A percentile compares a stretch with the other conserved stretches of the same genome.
Evolutionary conservation across 495 filamentous ascomycete genomes (phyloP).

Genomic region (Paragyromitra xinjiangensis): DNA sequence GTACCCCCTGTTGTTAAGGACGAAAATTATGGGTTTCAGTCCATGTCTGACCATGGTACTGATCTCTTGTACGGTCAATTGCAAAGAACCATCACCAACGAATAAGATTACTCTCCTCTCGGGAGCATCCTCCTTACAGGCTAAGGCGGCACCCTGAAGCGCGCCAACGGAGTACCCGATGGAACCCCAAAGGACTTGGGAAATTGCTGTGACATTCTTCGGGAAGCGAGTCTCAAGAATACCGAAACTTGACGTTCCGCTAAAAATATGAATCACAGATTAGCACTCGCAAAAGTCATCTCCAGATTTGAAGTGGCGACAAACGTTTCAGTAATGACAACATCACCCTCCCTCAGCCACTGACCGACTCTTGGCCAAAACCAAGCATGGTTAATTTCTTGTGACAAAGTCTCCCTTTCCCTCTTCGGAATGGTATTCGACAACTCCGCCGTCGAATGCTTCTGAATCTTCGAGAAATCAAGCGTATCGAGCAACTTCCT

Average conservation of each 20-base stretch:
- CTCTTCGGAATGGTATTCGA: constrained; percentile 68
- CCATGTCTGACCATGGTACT: constrained; percentile 83
- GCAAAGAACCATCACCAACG: constrained; percentile 86
- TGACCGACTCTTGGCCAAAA: constrained; percentile 84
- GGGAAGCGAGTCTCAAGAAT: constrained; percentile 90
- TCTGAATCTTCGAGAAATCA: constrained; percentile 66
- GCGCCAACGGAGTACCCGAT: constrained; percentile 86
- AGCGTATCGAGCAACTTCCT: constrained; percentile 72
- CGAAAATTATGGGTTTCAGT: constrained; percentile 80
- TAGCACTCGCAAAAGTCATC: constrained; percentile 1
- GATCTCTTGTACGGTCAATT: constrained; percentile 85
- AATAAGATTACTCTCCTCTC: constrained; percentile 77
- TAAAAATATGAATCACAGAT: constrained; percentile 5
- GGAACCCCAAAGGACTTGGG: constrained; percentile 87
- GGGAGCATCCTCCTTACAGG: constrained; percentile 66
- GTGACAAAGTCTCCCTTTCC: constrained; percentile 61
- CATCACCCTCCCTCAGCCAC: constrained; percentile 77
- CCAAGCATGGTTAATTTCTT: constrained; percentile 80
- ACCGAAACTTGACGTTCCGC: constrained; percentile 86
- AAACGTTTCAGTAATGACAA: constrained; percentile 82
- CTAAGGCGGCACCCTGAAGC: constrained; percentile 78
- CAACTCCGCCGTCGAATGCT: constrained; percentile 61
- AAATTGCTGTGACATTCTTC: constrained; percentile 74
- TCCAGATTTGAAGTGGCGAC: background rate
- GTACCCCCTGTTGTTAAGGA: constrained; percentile 79